Base-by-base conservation (phyloP, 179 eudicot species). In the Beta lomatogona region DNA sequence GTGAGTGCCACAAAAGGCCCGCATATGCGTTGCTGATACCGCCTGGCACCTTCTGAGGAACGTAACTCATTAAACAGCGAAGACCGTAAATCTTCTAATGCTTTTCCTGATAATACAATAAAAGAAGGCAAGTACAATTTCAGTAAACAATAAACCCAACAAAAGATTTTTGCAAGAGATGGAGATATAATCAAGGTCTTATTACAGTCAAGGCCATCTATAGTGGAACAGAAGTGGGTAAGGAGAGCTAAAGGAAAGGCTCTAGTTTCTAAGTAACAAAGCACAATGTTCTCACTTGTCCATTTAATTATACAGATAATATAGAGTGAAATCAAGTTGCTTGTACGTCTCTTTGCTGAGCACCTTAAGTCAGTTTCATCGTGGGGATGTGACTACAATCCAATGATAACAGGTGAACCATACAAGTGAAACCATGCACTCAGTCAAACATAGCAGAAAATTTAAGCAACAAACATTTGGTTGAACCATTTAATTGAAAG, bases 1-100 rank as follows among this genome's bases (percentile, higher is more conserved):
- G 96, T 89, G 46, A 94, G 96, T 65, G 98, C 98, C 83, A 87
- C 85, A 45, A 93, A 86, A 55, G 98, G 97, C 83, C 93, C 93
- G 84, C 87, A 89, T 79, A 91, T 78, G 64, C 91, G 89, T 83
- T 88, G 91, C 78, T 90, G 94, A 67, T 94, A 92, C 81, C 96
- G 97, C 83, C 87, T 91, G 41, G 94, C 87, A 71, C 92, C 90
- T 84, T 89, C 92, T 61, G 91, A 81, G 72, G 88, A 86, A 54
- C 87, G 89, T 54, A 91, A 74, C 82, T 87, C 91, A 85, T 87
- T 90, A 85, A 90, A 94, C 75, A 92, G 82, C 19, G 98, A 89
- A 22, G 93, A 90, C 14, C 97, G 92, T 79, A 92, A 76, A 78
- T 94, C 95, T 87, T 94, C 98, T 83, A 93, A 76, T 18, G 98